Percentiles rank a stretch among this genome's conserved stretches.
Evolutionary conservation across 495 filamentous ascomycete genomes (phyloP).

Genomic region (Penicillium waksmanii): DNA sequence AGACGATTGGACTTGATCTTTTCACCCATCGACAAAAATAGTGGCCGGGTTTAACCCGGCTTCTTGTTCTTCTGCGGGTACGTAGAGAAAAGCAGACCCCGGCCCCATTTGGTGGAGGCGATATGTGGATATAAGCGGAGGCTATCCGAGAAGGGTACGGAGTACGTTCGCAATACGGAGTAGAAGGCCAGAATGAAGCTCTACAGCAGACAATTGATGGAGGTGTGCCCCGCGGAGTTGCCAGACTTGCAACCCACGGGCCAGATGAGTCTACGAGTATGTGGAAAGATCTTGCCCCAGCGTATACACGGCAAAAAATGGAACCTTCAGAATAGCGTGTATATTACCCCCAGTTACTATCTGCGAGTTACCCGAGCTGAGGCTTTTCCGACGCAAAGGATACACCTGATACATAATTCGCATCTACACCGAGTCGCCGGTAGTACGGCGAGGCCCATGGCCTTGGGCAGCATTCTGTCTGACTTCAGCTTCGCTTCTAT

Average conservation of each 20-base stretch:
- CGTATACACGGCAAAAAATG: background rate
- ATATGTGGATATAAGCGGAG: conserved; percentile 5
- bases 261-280: background rate
- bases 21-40: conserved; percentile 3
- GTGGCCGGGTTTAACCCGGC: background rate
- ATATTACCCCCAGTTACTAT: conserved; percentile 6
- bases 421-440: conserved; percentile 17
- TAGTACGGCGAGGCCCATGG: conserved; percentile 8
- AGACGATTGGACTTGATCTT: conserved; percentile 1
- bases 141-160: background rate
- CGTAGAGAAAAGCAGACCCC: conserved; percentile 20
- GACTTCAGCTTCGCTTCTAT: conserved; percentile 22
- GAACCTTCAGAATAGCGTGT: background rate
- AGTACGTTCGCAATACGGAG: background rate
- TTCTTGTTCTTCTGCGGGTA: background rate
- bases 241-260: background rate
- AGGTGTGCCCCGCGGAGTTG: background rate
- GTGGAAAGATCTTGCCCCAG: too few relatives aligned
- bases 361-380: conserved; percentile 16
- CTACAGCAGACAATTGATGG: background rate
- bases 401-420: conserved; percentile 19
- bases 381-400: conserved; percentile 12
- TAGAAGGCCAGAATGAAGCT: background rate
- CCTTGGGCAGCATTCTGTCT: conserved; percentile 20
- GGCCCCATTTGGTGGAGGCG: conserved; percentile 15